phyloP scores from a whole-genome alignment of 441 rosid species.

The Hura crepitans region DNA sequence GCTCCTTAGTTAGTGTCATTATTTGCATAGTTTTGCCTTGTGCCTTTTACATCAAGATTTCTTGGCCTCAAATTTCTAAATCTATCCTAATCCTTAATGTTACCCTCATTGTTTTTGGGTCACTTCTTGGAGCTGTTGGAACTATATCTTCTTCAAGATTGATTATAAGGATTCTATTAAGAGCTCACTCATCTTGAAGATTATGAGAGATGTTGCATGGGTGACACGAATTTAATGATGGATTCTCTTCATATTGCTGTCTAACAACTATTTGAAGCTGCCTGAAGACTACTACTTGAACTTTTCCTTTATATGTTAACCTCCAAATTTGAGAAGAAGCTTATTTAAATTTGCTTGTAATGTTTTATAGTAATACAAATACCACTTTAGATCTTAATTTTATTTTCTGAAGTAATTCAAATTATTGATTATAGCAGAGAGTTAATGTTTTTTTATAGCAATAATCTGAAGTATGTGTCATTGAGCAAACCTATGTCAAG shows the following conservation, averaged over 20 bases:
- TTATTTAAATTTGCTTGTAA: too few species aligned
- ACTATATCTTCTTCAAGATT: slow-evolving; percentile 49
- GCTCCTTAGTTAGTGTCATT: slow-evolving; percentile 51
- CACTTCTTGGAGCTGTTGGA: slow-evolving; percentile 47
- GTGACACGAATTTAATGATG: neutral
- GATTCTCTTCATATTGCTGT: neutral
- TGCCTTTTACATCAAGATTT: slow-evolving; percentile 64
- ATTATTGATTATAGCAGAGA: too few species aligned
- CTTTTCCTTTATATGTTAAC: too few species aligned
- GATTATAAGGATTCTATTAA: slow-evolving; percentile 34
- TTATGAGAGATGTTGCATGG: neutral
- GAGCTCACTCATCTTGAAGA: slow-evolving; percentile 20
- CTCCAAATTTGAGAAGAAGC: too few species aligned
- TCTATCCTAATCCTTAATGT: slow-evolving; percentile 34
- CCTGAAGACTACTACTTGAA: too few species aligned
- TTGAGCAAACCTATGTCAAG: too few species aligned
- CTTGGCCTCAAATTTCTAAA: slow-evolving; percentile 41
- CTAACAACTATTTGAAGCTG: too few species aligned
- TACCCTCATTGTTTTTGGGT: slow-evolving; percentile 44
- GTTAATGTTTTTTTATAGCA: too few species aligned
- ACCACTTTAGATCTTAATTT: too few species aligned
- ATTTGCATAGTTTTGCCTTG: slow-evolving; percentile 55
- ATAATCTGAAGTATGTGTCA: too few species aligned
- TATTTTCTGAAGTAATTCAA: too few species aligned
- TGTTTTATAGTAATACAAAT: too few species aligned